A percentile compares a stretch with the other conserved stretches of the same genome.
Conservation (phyloP, 1,139 yeast genomes). For the Taphrina sp. region DNA sequence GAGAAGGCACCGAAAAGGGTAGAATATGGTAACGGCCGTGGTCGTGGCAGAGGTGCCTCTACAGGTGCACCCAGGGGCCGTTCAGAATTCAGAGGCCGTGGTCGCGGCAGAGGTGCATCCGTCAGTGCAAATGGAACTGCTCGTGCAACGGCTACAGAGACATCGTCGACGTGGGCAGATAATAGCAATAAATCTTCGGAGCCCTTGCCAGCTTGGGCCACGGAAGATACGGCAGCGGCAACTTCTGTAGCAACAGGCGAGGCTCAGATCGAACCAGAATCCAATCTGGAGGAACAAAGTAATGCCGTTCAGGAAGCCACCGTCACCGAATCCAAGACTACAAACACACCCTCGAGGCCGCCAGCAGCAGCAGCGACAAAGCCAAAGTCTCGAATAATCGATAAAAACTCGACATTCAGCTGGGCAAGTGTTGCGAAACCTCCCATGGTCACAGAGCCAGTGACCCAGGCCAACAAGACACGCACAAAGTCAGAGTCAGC, state of each 20-base stretch:
- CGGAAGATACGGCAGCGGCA: slow-evolving; percentile 6
- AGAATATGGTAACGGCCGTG: slow-evolving; percentile 25
- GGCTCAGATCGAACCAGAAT: no score
- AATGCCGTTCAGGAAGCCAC: no score
- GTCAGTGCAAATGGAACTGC: background rate
- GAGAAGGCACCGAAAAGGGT: slow-evolving; percentile 23
- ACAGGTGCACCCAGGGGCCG: slow-evolving; percentile 27
- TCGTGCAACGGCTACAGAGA: slow-evolving; percentile 9
- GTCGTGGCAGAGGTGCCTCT: slow-evolving; percentile 28
- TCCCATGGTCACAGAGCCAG: background rate
- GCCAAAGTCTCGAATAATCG: slow-evolving; percentile 27
- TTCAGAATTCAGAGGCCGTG: slow-evolving; percentile 25
- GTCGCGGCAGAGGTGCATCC: slow-evolving; percentile 25
- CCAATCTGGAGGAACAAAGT: no score
- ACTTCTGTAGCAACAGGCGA: no score
- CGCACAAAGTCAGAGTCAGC: background rate
- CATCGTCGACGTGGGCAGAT: slow-evolving; percentile 14
- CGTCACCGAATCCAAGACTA: no score
- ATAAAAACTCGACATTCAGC: slow-evolving; percentile 27
- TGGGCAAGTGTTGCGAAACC: slow-evolving; percentile 31
- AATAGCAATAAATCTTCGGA: background rate
- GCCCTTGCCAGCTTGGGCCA: slow-evolving; percentile 4
- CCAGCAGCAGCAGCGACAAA: slow-evolving; percentile 10
- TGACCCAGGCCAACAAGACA: background rate
- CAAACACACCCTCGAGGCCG: background rate